Base-by-base conservation (phyloP, 1,284 basidiomycete genomes). In the Apiotrichum sp. region DNA sequence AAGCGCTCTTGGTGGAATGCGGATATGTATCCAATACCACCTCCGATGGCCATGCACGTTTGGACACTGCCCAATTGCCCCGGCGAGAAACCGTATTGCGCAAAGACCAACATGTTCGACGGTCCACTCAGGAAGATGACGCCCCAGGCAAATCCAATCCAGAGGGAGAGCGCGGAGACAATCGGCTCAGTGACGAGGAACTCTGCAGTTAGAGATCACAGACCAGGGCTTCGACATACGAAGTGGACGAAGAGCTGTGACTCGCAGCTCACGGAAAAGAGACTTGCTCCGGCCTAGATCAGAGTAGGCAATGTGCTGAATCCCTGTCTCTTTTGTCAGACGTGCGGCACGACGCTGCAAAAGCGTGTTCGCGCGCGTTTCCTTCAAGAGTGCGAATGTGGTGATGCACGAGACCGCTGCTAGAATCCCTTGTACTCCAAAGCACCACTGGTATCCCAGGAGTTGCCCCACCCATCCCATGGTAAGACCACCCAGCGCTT, bases 21-120 rank as follows among this genome's bases (percentile, higher is more conserved):
- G 40, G 85, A 84, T 34, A 87, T 64, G 45, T 86, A 86, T 0
- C 88, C 89, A 39, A 90, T 56, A 63, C 83, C 80, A 3, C 86
- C 84, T 8, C 89, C 89, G 41, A 80, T 43, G 31, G 39, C 42
- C 3, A 50, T 42, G 22, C 40, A 71, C 68, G 62, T 46, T 42
- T 70, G 60, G 22, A 71, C 55, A 5, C 60, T 58, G 39, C 49
- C 49, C 2, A 63, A 54, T 50, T 69, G 60, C 5, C 71, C 74
- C 9, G 57, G 46, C 31, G 57, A 63, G 56, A 67, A 72, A 22
- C 72, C 72, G 57, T 74, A 75, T n/a, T 68, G 56, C 10, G 55
- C 52, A 45, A 72, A 72, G 2, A 73, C 71, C 32, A 75, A 61
- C 10, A 67, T 52, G 2, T 66, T 60, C 0, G 66, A 65, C 3